Evolutionary conservation across 2,329 filamentous ascomycete species (phyloP).

Genomic region (Septoria linicola): DNA sequence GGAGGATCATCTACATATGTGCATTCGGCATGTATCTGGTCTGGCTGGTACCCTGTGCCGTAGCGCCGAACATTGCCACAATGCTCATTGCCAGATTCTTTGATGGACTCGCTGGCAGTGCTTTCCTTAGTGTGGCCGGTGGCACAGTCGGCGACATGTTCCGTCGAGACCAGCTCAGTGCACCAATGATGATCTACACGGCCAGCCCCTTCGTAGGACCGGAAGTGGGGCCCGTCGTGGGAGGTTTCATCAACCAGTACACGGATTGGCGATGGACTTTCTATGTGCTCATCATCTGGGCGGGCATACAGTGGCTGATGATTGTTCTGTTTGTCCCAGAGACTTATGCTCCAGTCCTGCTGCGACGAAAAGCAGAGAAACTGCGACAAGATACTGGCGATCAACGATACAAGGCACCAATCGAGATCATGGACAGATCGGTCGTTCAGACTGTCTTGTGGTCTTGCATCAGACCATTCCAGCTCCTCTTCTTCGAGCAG

Average conservation of each 20-base stretch:
- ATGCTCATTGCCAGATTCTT: conserved; percentile 58
- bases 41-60: conserved; percentile 51
- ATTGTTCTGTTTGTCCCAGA: conserved; percentile 77
- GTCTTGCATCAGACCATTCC: conserved; percentile 65
- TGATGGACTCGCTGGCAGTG: conserved; percentile 53
- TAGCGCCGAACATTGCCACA: conserved; percentile 55
- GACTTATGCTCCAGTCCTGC: conserved; percentile 70
- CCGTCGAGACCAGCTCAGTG: conserved; percentile 63
- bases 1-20: conserved; percentile 65
- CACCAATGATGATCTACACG: conserved; percentile 76
- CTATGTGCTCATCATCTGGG: conserved; percentile 82
- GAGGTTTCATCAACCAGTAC: conserved; percentile 80
- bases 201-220: conserved; percentile 60
- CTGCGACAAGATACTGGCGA: conserved; percentile 76
- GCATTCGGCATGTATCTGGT: conserved; percentile 65
- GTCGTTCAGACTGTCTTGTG: conserved; percentile 55
- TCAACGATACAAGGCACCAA: conserved; percentile 65
- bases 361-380: conserved; percentile 67
- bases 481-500: conserved; percentile 70
- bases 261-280: conserved; percentile 74
- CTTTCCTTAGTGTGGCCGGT: conserved; percentile 68
- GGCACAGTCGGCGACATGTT: conserved; percentile 66
- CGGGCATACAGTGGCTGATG: conserved; percentile 60
- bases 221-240: conserved; percentile 59
- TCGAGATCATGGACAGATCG: conserved; percentile 70